Conservation (phyloP, 495 filamentous ascomycete genomes). For the Niebla homalea region DNA sequence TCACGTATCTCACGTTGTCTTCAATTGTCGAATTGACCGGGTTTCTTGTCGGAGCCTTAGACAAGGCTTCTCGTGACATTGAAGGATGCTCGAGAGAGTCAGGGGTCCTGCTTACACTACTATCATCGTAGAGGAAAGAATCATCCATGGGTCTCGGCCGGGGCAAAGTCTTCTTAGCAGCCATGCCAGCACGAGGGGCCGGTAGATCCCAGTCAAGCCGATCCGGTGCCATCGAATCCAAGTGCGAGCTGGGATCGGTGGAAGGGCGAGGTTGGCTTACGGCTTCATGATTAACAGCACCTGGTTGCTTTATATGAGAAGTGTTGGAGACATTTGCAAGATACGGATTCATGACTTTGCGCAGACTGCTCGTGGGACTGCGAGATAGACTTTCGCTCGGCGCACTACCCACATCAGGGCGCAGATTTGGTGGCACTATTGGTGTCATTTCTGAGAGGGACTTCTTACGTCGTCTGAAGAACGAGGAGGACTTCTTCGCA, state of each 20-base stretch:
- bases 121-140: conserved; percentile 38
- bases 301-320: neutral
- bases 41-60: conserved; percentile 4
- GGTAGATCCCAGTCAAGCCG: too few species aligned
- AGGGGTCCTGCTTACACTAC: conserved; percentile 27
- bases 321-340: conserved; percentile 22
- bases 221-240: too few species aligned
- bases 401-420: conserved; percentile 17
- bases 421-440: conserved; percentile 25
- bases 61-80: conserved; percentile 4
- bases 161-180: neutral
- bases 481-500: conserved; percentile 80
- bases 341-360: conserved; percentile 84
- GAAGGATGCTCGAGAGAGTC: conserved; percentile 1
- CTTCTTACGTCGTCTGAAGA: conserved; percentile 88
- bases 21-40: neutral
- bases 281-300: neutral
- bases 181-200: neutral
- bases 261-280: too few species aligned
- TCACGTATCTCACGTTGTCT: too few species aligned
- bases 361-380: conserved; percentile 80
- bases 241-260: too few species aligned
- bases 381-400: conserved; percentile 23
- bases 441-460: conserved; percentile 51
- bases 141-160: conserved; percentile 21